Conservation (phyloP, 208 protist genomes). For the Acanthamoeba lenticulata region DNA sequence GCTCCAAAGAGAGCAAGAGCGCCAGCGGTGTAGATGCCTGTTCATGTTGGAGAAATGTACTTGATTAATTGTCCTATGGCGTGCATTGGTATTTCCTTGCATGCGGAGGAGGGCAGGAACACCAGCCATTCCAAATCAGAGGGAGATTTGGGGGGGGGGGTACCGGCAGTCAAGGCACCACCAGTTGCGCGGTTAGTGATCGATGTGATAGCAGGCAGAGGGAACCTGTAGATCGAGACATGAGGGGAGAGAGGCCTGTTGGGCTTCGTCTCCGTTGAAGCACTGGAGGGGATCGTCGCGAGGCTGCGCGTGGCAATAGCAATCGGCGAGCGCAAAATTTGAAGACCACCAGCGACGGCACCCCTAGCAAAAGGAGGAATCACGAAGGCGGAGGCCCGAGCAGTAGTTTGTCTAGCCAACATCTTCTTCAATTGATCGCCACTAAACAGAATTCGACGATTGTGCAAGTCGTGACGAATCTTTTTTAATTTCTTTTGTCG, state of each 20-base stretch:
- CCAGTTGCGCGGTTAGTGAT: slow-evolving; percentile 73
- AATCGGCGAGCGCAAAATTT: neutral
- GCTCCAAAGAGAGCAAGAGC: slow-evolving; percentile 48
- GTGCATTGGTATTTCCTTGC: no score
- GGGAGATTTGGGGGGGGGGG: neutral
- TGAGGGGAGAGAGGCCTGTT: slow-evolving; percentile 71
- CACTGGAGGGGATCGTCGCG: neutral
- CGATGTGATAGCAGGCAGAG: slow-evolving; percentile 69
- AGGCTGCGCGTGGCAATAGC: neutral
- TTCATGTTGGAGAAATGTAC: neutral
- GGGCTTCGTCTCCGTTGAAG: neutral
- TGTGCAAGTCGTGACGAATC: no score
- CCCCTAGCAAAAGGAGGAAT: neutral
- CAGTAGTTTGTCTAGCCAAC: neutral
- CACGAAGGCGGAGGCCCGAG: neutral
- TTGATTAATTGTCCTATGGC: no score
- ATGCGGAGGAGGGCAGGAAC: neutral
- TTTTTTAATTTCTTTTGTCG: no score
- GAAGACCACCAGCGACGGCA: neutral
- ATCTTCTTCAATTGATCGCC: neutral
- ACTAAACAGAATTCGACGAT: no score
- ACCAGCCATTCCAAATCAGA: neutral
- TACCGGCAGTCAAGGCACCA: slow-evolving; percentile 69
- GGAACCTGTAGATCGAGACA: slow-evolving; percentile 73
- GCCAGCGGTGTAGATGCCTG: slow-evolving; percentile 43